These are phyloP conservation scores for Hericium coralloides DNA, from an alignment of 768 basidiomycete genomes.

Conservation along the genomic window DNA sequence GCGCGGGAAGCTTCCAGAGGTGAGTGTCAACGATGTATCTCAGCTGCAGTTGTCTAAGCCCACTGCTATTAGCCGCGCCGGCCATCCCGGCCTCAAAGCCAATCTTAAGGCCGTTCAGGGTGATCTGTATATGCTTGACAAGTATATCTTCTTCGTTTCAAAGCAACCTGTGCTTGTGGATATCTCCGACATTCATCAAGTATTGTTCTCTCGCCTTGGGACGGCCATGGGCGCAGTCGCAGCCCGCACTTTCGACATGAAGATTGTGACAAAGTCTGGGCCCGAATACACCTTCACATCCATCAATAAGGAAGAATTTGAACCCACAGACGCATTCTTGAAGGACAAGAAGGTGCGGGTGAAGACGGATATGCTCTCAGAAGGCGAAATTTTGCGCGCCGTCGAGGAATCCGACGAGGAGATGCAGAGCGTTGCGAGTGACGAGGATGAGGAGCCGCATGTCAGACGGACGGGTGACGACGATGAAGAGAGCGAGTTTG, in stretches of 20 bases:
- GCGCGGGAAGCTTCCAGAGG: conserved; percentile 83
- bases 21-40: conserved; percentile 20
- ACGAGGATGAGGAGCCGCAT: conserved; percentile 51
- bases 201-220: conserved; percentile 90
- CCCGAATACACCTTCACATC: conserved; percentile 87
- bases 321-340: conserved; percentile 75
- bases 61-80: conserved; percentile 53
- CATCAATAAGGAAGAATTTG: conserved; percentile 94
- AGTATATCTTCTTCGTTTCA: conserved; percentile 96
- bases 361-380: conserved; percentile 93
- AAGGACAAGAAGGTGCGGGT: conserved; percentile 86
- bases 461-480: conserved; percentile 39
- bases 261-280: conserved; percentile 77
- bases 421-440: conserved; percentile 73
- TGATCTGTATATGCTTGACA: conserved; percentile 96
- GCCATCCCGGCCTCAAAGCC: conserved; percentile 93
- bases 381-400: conserved; percentile 67
- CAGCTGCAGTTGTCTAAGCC: background rate
- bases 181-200: conserved; percentile 81
- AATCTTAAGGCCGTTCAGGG: conserved; percentile 96
- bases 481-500: conserved; percentile 76
- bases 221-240: conserved; percentile 74
- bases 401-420: conserved; percentile 71
- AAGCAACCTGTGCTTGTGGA: conserved; percentile 91
- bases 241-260: conserved; percentile 89